A percentile compares a stretch with the other conserved stretches of the same genome.
Conservation (phyloP, 495 filamentous ascomycete species). For the Neurospora sp. region DNA sequence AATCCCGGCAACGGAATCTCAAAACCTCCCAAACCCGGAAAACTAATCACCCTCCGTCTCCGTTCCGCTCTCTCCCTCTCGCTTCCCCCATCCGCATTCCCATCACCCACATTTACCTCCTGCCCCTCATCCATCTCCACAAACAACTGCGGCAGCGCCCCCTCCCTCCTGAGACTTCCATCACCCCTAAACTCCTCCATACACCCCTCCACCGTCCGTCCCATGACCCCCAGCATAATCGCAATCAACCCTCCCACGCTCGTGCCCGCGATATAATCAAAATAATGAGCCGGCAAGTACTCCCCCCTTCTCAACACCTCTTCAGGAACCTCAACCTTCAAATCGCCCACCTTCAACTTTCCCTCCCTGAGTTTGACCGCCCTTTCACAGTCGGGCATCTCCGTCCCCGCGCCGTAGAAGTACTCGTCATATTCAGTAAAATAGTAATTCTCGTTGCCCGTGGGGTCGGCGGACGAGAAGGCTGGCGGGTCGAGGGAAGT, state of each 20-base stretch:
- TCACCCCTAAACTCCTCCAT: slow-evolving; percentile 17
- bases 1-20: not conserved
- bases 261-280: slow-evolving; percentile 32
- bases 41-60: not conserved
- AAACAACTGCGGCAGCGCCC: not conserved
- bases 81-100: too few relatives aligned
- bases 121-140: not conserved
- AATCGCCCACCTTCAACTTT: not conserved
- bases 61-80: not conserved
- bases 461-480: too few relatives aligned
- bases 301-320: slow-evolving; percentile 28
- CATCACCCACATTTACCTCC: not conserved
- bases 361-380: not conserved
- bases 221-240: slow-evolving; percentile 26
- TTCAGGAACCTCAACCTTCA: slow-evolving; percentile 20
- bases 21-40: not conserved
- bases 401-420: not conserved
- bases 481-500: too few relatives aligned
- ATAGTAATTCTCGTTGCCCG: slow-evolving; percentile 5
- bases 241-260: slow-evolving; percentile 27
- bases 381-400: not conserved
- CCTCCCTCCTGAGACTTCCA: too few relatives aligned
- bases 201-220: slow-evolving; percentile 18
- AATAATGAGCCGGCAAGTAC: slow-evolving; percentile 41
- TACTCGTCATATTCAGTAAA: not conserved